Evolutionary conservation across 176 grass and related monocot species (phyloP).

Genomic region (Carex scoparia): DNA sequence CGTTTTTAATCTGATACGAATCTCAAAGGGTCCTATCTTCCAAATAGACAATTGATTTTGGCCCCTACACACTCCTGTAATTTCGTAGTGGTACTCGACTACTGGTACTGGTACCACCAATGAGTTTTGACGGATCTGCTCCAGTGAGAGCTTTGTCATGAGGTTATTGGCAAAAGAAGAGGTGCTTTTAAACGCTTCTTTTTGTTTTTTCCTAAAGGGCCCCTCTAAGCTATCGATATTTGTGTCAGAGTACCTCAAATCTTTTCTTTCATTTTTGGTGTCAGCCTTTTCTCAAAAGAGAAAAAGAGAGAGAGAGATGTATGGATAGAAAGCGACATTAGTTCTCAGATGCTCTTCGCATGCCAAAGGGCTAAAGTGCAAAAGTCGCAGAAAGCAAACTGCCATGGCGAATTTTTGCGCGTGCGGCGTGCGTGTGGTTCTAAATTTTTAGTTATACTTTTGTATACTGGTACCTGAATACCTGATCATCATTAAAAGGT

Average conservation of each 20-base stretch:
- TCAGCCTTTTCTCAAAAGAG: constrained; percentile 11
- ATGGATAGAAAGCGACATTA: constrained; percentile 4
- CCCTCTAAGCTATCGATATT: constrained; percentile 13
- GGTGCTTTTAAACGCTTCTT: constrained; percentile 23
- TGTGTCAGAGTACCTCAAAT: constrained; percentile 19
- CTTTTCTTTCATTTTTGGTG: constrained; percentile 17
- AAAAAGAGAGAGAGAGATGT: not conserved
- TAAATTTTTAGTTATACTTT: not conserved
- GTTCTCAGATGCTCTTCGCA: not conserved
- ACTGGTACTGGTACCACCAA: not conserved
- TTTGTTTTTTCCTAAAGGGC: constrained; percentile 5
- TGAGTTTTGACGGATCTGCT: not conserved
- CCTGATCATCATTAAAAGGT: not conserved
- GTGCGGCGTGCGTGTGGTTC: constrained; percentile 10
- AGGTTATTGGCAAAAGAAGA: constrained; percentile 20
- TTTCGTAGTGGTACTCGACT: not conserved
- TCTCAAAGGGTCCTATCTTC: too few species aligned
- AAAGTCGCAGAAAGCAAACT: constrained; percentile 7
- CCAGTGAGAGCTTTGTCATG: not conserved
- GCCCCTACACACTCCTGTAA: not conserved
- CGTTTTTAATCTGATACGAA: too few species aligned
- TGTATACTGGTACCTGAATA: not conserved
- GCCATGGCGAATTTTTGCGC: not conserved
- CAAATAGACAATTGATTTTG: too few species aligned
- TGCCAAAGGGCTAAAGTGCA: constrained; percentile 18